Evolutionary conservation across 352 stramenopile genomes (phyloP).

Genomic region (Globisporangium camurandrum): DNA sequence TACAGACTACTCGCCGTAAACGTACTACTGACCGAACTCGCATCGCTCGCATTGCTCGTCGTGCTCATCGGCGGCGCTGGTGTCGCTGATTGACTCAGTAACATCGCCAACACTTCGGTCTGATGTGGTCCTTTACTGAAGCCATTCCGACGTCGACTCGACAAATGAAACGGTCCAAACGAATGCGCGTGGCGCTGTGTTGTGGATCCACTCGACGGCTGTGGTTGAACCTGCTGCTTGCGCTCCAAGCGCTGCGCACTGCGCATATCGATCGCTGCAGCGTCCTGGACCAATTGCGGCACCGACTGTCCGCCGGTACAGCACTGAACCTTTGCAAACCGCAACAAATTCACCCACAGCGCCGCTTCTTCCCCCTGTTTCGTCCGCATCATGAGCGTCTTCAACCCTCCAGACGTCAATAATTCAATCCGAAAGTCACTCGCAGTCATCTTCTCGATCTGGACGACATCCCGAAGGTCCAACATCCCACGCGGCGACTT

Average conservation of each 20-base stretch:
- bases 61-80: slow-evolving; percentile 2
- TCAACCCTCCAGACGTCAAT: slow-evolving; percentile 32
- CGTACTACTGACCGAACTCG: not conserved
- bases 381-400: slow-evolving; percentile 55
- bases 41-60: not conserved
- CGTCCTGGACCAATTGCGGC: slow-evolving; percentile 9
- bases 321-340: slow-evolving; percentile 51
- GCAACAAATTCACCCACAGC: slow-evolving; percentile 69
- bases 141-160: not conserved
- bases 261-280: slow-evolving; percentile 12
- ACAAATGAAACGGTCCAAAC: too few species aligned
- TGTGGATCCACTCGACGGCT: not conserved
- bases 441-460: slow-evolving; percentile 64
- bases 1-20: too few species aligned
- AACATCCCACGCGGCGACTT: slow-evolving; percentile 62
- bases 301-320: slow-evolving; percentile 9
- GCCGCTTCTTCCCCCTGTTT: slow-evolving; percentile 49
- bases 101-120: slow-evolving; percentile 32
- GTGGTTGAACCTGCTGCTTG: slow-evolving; percentile 26
- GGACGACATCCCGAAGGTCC: slow-evolving; percentile 53
- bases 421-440: slow-evolving; percentile 60
- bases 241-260: slow-evolving; percentile 21
- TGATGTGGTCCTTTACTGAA: slow-evolving; percentile 17
- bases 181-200: too few species aligned
- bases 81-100: slow-evolving; percentile 27